A percentile compares a stretch with the other conserved stretches of the same genome.
phyloP scores from a whole-genome alignment of 1,284 basidiomycete genomes.

The Entoloma clypeatum region DNA sequence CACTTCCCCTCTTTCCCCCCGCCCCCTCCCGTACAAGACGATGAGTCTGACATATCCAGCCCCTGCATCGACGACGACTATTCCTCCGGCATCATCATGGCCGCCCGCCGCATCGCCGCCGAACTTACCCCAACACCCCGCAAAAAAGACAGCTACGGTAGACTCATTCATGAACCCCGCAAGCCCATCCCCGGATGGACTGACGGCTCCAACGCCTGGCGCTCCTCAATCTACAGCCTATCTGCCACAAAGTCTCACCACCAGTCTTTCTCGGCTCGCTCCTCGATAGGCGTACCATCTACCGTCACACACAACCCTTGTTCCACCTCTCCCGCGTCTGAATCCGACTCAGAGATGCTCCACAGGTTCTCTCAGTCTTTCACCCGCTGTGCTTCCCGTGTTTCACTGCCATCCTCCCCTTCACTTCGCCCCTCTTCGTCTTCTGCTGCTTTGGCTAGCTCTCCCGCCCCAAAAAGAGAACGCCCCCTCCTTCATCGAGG shows the following conservation, averaged over 20 bases:
- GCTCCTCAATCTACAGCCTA: slow-evolving; percentile 50
- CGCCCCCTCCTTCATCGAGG: slow-evolving; percentile 50
- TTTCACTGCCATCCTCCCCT: slow-evolving; percentile 34
- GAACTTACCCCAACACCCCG: slow-evolving; percentile 43
- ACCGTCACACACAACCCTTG: slow-evolving; percentile 31
- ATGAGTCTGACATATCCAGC: slow-evolving; percentile 18
- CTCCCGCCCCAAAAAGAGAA: slow-evolving; percentile 37
- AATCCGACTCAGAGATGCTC: slow-evolving; percentile 46
- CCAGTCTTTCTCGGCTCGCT: slow-evolving; percentile 44
- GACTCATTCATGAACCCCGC: slow-evolving; percentile 33
- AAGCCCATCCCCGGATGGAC: slow-evolving; percentile 62
- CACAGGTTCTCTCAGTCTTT: slow-evolving; percentile 52
- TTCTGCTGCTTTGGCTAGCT: slow-evolving; percentile 27
- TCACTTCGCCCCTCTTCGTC: slow-evolving; percentile 24
- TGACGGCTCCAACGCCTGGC: slow-evolving; percentile 63
- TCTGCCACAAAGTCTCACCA: slow-evolving; percentile 30
- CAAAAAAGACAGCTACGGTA: slow-evolving; percentile 28
- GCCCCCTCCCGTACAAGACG: slow-evolving; percentile 38
- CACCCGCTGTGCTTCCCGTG: slow-evolving; percentile 45
- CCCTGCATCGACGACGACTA: slow-evolving; percentile 34
- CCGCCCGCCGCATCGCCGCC: slow-evolving; percentile 56
- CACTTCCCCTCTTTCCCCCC: slow-evolving; percentile 54
- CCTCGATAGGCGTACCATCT: slow-evolving; percentile 46
- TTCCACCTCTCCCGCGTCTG: slow-evolving; percentile 26
- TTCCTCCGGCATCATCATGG: slow-evolving; percentile 57